Evolutionary conservation across 2,329 filamentous ascomycete genomes (phyloP), one percentile per base, ranked within the genome.

Genomic region (Epichloe gansuensis): DNA sequence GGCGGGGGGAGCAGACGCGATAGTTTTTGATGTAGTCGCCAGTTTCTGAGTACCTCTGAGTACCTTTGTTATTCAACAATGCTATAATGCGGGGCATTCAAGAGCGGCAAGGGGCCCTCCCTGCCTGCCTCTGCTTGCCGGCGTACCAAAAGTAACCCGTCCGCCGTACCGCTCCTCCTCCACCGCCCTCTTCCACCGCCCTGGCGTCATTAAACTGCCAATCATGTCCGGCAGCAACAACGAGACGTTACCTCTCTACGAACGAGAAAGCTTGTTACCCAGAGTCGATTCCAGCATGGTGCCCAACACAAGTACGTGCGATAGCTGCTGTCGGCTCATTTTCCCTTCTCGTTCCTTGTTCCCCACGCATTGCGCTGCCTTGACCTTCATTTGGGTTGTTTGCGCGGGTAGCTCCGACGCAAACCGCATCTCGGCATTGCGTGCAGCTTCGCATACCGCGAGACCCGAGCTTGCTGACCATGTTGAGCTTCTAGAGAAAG

Each of bases 401-500:
- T 31, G 31, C 8, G 9, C 31, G 31, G 31, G 31, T 11, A 31
- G 31, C 31, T 31, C 31, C 37, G 37, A n/a, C 12, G 9, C 43
- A 28, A 31, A 46, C 25, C 5, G 43, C 43, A 15, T 8, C 25
- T n/a, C 5, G 15, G 43, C 25, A 12, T 28, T 28, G 43, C 23
- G 8, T n/a, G 13, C 13, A 28, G 15, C 25, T 1, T 13, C n/a
- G n/a, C 35, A 3, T 25, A n/a, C 47, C 17, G 17, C 13, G 9
- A 42, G 17, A 21, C 17, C 23, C n/a, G 1, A 46, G 12, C 48
- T 44, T 39, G 52, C 54, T 56, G 17, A 34, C 34, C n/a, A 12
- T 45, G 41, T 54, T 17, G 5, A 12, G n/a, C 44, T 8, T 8
- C 31, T 52, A 70, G 70, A 62, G 54, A 64, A 72, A 69, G 82